Evolutionary conservation across 495 filamentous ascomycete genomes (phyloP), one percentile per base, ranked within the genome.

Genomic region (Aspergillus egyptiacus): DNA sequence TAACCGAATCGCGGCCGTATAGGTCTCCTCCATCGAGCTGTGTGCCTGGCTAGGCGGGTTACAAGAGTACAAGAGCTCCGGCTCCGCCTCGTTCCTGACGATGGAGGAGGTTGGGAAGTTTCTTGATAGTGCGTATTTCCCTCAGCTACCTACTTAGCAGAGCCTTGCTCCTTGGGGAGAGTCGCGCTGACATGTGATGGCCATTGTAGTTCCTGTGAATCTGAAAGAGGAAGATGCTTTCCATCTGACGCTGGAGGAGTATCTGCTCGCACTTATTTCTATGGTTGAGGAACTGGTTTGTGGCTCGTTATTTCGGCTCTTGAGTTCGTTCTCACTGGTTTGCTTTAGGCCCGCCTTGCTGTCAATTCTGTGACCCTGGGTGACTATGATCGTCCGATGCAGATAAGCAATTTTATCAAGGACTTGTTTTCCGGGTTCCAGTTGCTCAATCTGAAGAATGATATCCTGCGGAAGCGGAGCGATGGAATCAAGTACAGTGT

Each of bases 401-500:
- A 85, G 65, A 95, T 98, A 65, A 86, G 85, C 59, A 76, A 78
- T 50, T 98, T 98, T 63, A 84, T 96, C 71, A 96, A 96, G 71
- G 90, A 97, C 59, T 68, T 98, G 11, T 90, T 95, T 50, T 86
- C 90, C 6, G 91, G 90, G 5, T 98, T 98, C 69, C 94, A 97
- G 76, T 77, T 97, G 34, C 76, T 98, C 52, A 96, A 97, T 61
- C 69, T 98, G 49, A 98, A 97, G 79, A 98, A 98, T 61, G 93
- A 98, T 59, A 79, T 82, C 11, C 70, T 98, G 59, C 76, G 93
- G 34, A 88, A 86, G 68, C 81, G 89, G 47, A 90, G 84, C 22
- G 93, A 98, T 69, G 84, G 86, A 20, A 86, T 98, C 63, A 98
- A 98, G 74, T 98, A 97, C 53, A 84, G 84, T 51, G 87, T 95